These are phyloP conservation scores for Penicillium hordei DNA, from an alignment of 2,329 filamentous ascomycete genomes.

Conservation along the genomic window DNA sequence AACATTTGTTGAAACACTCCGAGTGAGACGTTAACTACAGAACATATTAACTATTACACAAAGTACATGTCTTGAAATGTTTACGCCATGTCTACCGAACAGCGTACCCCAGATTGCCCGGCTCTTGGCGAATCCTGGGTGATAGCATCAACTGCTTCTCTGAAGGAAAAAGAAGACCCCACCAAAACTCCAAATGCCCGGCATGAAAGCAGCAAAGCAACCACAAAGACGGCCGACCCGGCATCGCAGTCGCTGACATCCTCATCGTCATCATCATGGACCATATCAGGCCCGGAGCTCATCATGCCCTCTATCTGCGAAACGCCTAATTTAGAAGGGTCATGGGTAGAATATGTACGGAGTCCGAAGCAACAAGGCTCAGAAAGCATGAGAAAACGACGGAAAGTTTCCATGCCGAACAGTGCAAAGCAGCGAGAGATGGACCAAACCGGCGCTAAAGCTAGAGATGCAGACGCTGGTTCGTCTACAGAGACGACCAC, in stretches of 20 bases:
- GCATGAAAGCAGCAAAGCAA: constrained; percentile 6
- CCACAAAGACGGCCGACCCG: constrained; percentile 8
- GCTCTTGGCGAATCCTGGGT: constrained; percentile 42
- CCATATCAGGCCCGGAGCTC: constrained; percentile 37
- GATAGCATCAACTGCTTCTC: constrained; percentile 27
- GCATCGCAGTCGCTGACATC: constrained; percentile 26
- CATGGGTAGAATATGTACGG: constrained; percentile 33
- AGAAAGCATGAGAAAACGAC: constrained; percentile 25
- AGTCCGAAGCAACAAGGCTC: constrained; percentile 12
- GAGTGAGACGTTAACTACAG: not conserved
- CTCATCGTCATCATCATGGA: constrained; percentile 25
- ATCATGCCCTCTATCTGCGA: constrained; percentile 45
- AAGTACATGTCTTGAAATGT: constrained; percentile 13
- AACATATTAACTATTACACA: not conserved
- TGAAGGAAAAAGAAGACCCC: constrained; percentile 17
- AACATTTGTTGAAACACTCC: not conserved
- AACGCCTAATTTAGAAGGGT: constrained; percentile 32
- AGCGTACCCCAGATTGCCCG: constrained; percentile 18
- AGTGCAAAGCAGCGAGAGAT: constrained; percentile 3
- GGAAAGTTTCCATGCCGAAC: constrained; percentile 15
- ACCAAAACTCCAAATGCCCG: not conserved
- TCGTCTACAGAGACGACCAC: constrained; percentile 6
- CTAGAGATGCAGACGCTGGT: constrained; percentile 7
- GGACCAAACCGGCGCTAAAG: not conserved
- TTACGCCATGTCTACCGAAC: constrained; percentile 19